phyloP scores from a whole-genome alignment of 2,329 filamentous ascomycete genomes.

The Penicillium frequentans region DNA sequence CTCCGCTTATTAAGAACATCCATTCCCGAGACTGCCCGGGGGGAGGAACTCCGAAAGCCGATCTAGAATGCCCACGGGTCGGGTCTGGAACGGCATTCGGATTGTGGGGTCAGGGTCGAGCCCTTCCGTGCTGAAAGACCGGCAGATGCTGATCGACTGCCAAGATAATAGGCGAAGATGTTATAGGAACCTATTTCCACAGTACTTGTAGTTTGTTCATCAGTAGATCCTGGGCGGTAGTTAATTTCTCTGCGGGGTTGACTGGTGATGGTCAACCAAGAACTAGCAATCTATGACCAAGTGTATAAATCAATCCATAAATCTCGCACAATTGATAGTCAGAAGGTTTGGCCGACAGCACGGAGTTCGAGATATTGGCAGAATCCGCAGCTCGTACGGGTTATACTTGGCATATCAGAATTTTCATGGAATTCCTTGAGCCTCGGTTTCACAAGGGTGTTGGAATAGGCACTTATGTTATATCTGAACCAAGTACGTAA shows the following conservation, averaged over 20 bases:
- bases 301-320: not conserved
- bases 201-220: no score
- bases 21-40: not conserved
- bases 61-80: no score
- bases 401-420: not conserved
- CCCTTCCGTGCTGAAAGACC: not conserved
- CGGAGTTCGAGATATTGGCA: not conserved
- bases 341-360: not conserved
- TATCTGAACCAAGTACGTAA: not conserved
- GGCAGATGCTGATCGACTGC: not conserved
- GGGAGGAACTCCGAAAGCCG: not conserved
- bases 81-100: not conserved
- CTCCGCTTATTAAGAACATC: not conserved
- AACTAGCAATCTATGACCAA: constrained; percentile 22
- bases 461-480: not conserved
- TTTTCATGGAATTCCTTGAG: not conserved
- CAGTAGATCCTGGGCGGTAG: no score
- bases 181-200: not conserved
- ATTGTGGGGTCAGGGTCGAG: not conserved
- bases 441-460: not conserved
- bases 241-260: no score
- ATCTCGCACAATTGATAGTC: not conserved
- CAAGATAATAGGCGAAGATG: not conserved
- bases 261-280: no score
- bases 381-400: not conserved